Percentiles rank a stretch among this genome's conserved stretches.
phyloP scores from a whole-genome alignment of 208 protist genomes.

The Leishmania amazonensis region DNA sequence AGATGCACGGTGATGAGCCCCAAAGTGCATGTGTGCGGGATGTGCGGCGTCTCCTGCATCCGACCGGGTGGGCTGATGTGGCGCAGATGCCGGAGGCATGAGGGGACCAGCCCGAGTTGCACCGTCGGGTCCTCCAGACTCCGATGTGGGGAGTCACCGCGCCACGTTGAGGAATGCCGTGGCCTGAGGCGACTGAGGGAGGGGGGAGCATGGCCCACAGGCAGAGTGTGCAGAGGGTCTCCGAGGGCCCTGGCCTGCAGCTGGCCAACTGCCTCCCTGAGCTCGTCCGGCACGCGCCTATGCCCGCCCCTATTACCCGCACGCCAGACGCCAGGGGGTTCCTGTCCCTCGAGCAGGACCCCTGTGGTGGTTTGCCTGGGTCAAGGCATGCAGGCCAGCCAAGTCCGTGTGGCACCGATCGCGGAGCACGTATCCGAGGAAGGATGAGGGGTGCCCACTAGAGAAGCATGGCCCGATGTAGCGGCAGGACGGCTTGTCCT shows the following conservation, averaged over 20 bases:
- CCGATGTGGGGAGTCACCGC: neutral
- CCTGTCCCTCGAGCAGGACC: neutral
- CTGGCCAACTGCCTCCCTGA: neutral
- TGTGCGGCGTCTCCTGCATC: neutral
- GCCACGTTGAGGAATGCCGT: neutral
- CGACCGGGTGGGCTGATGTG: neutral
- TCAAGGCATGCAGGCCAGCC: neutral
- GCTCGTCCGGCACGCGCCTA: neutral
- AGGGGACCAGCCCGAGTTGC: too few relatives aligned
- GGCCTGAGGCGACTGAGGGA: neutral
- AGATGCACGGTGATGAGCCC: too few relatives aligned
- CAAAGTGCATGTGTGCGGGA: neutral
- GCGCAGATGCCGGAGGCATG: neutral
- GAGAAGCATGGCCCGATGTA: neutral
- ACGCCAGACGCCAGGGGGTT: neutral
- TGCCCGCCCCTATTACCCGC: neutral
- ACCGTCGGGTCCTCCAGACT: neutral
- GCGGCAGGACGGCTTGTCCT: neutral
- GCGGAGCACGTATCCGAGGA: neutral
- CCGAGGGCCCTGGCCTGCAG: neutral
- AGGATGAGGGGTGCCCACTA: neutral
- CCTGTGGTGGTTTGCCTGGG: neutral
- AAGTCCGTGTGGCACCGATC: neutral
- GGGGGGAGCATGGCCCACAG: neutral
- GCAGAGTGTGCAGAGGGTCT: neutral